Base-by-base conservation (phyloP, 176 grass and related monocot species). In the Hyparrhenia diplandra region DNA sequence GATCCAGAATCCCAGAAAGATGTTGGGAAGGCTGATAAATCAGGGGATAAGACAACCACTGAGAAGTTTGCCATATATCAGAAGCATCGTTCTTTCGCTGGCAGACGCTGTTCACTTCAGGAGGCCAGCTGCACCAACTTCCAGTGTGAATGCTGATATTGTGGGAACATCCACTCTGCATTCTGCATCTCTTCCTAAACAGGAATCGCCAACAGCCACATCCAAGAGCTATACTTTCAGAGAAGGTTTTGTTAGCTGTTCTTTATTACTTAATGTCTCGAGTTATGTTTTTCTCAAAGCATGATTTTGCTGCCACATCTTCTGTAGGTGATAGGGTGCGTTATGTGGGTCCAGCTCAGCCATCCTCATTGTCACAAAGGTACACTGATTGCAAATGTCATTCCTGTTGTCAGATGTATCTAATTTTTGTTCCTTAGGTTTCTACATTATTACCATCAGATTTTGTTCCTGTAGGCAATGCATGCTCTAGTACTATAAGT, bases 91-190 rank as follows among this genome's bases (percentile, higher is more conserved):
- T 49, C 85, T 74, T n/a, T 80, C 87, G 46, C 62, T 93, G 77
- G 82, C 70, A 68, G 96, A 99, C 34, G 54, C 84, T 29, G 55
- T 94, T 69, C 92, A 92, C 75, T 73, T 84, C 52, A 95, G 87
- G 76, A 91, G 89, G 73, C 90, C 92, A 80, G 57, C 87, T 82
- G 82, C 77, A 80, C 92, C 90, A 91, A 74, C 96, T 78, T 93
- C 92, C 20, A 91, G 96, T 90, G 92, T 99, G 69, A 92, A 99
- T 43, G 90, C 93, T 82, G 97, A 99, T 80, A 96, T 99, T 85
- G 85, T 96, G 60, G 97, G 92, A 37, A 82, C 97, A 89, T 93
- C 96, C 42, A 87, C 88, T 49, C 79, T 90, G 63, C 86, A 92
- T 87, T 93, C 92, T 42, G 91, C 92, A 61, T 89, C 90, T 42